These are phyloP conservation scores for Fusarium sacchari DNA, from an alignment of 2,329 filamentous ascomycete genomes.

Conservation along the genomic window DNA sequence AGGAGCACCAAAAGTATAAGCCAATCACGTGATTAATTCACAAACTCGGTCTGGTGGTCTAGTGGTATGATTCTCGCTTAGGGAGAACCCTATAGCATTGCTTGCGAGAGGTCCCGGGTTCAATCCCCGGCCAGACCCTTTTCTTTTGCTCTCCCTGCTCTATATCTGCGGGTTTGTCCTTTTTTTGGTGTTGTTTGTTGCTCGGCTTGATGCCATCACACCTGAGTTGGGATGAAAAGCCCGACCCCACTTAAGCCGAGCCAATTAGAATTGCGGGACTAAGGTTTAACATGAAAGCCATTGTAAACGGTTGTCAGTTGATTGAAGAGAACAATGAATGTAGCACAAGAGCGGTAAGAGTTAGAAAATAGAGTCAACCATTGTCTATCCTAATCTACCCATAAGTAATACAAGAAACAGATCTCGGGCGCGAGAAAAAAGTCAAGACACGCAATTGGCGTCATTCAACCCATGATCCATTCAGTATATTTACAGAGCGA, in stretches of 20 bases:
- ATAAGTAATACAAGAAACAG: slow-evolving; percentile 43
- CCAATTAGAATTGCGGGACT: background rate
- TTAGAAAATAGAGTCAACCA: slow-evolving; percentile 31
- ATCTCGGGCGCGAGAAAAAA: slow-evolving; percentile 40
- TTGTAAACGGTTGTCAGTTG: background rate
- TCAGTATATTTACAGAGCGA: slow-evolving; percentile 41
- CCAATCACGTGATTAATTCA: slow-evolving; percentile 15
- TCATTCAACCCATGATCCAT: slow-evolving; percentile 39
- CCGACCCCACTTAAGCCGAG: background rate
- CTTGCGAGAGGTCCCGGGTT: slow-evolving; percentile 59
- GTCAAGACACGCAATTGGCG: slow-evolving; percentile 41
- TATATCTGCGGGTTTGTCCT: background rate
- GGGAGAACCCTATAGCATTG: slow-evolving; percentile 56
- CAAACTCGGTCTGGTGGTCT: slow-evolving; percentile 64
- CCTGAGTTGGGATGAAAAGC: background rate
- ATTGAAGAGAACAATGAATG: background rate
- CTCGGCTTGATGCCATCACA: background rate
- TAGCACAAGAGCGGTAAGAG: background rate
- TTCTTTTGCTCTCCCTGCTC: background rate
- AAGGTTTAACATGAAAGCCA: background rate
- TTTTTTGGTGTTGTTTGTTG: background rate
- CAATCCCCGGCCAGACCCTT: slow-evolving; percentile 58
- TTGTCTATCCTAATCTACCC: slow-evolving; percentile 46
- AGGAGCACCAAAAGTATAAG: background rate
- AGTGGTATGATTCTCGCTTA: slow-evolving; percentile 79